Evolutionary conservation across 441 rosid genomes (phyloP).

Genomic region (Isatis lusitanica): DNA sequence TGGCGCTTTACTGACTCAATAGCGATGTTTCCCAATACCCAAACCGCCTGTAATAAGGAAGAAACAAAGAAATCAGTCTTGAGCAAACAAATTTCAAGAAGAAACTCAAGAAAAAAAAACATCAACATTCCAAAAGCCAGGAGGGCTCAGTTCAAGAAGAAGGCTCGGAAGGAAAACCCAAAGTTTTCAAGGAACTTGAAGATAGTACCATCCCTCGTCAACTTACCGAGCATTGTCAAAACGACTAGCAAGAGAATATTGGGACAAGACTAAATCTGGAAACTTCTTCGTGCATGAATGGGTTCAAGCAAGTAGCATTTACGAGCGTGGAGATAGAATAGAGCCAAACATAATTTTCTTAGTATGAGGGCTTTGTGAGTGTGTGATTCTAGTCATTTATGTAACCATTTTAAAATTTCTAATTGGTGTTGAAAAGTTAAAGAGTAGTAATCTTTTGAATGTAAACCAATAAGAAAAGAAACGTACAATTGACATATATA

Average conservation of each 20-base stretch:
- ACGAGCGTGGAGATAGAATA: slow-evolving; percentile 40
- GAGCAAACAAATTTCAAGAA: not conserved
- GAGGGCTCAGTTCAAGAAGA: slow-evolving; percentile 61
- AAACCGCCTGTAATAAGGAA: too few relatives aligned
- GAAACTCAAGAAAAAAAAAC: slow-evolving; percentile 34
- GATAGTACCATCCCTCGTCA: slow-evolving; percentile 19
- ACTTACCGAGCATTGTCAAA: slow-evolving; percentile 30
- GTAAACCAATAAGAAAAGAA: too few relatives aligned
- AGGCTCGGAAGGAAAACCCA: slow-evolving; percentile 33
- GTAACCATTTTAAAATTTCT: slow-evolving; percentile 14
- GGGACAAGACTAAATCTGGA: slow-evolving; percentile 15
- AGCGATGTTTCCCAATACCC: too few relatives aligned
- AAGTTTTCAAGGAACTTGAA: slow-evolving; percentile 24
- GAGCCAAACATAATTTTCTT: slow-evolving; percentile 22
- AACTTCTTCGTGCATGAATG: slow-evolving; percentile 30
- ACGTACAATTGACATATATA: too few relatives aligned
- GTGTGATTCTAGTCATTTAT: not conserved
- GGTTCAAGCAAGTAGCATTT: slow-evolving; percentile 31
- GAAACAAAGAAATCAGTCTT: too few relatives aligned
- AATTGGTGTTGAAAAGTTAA: not conserved
- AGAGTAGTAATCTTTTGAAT: not conserved
- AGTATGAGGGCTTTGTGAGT: slow-evolving; percentile 1
- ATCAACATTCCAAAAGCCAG: slow-evolving; percentile 51
- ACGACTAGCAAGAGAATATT: slow-evolving; percentile 19
- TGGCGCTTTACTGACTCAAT: too few relatives aligned